Base-by-base conservation (phyloP, 352 stramenopile species). In the Phytophthora uliginosa region DNA sequence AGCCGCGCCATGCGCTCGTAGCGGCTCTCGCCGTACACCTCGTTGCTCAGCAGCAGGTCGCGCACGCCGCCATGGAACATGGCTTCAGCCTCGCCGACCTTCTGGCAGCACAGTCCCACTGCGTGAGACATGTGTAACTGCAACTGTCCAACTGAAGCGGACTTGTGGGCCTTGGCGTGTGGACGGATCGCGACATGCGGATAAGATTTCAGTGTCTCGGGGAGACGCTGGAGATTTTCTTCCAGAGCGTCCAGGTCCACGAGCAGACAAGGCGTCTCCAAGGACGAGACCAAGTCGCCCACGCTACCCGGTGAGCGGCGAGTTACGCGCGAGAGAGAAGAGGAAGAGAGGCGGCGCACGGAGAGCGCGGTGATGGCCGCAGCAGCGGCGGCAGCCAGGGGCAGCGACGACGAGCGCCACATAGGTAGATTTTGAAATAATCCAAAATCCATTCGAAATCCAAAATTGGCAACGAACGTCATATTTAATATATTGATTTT, bases 141-240 rank as follows among this genome's bases (percentile, higher is more conserved):
- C 9, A 86, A 63, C 1, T 74, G 74, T 5, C 76, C 86, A 45
- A 94, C 72, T 13, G 66, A 66, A 22, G 83, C 82, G 64, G 74
- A 82, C 66, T 94, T 94, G 78, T 94, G 86, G 2, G 86, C 85
- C 60, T 94, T 94, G 63, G 83, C 85, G 69, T 94, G 86, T 36
- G 86, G 86, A 31, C 86, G 85, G 31, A 92, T 90, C 33, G 68
- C 70, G 10, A 93, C 75, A 8, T 71, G 33, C 7, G 74, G 59
- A 17, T 50, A 59, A 18, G 63, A 26, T 50, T 73, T 28, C 6
- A 93, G 62, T 20, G 81, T 78, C 4, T 52, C 42, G 1, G 83
- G 83, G 26, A 93, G 59, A 50, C 70, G 70, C 34, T 36, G 38
- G 31, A 93, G 51, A 52, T 93, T 93, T 36, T 33, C 66, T 77